Evolutionary conservation across 148 eudicot genomes (phyloP).

Genomic region (Arctostaphylos glauca): DNA sequence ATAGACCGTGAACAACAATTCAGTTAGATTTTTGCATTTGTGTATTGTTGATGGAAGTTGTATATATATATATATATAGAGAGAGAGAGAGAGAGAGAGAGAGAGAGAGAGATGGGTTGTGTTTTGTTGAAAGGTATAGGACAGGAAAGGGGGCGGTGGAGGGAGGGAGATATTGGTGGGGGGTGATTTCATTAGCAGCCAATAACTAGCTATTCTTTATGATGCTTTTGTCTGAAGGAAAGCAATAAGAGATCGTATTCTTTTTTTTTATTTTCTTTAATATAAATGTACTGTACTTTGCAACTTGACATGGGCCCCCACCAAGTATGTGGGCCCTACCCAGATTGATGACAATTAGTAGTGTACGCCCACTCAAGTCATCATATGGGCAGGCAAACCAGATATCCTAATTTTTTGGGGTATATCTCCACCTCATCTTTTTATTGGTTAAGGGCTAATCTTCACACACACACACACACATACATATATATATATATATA

Average conservation of each 20-base stretch:
- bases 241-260: conserved; percentile 7
- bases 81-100: too few species aligned
- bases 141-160: conserved; percentile 13
- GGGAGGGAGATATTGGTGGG: conserved; percentile 15
- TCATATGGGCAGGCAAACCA: conserved; percentile 18
- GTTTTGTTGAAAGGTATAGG: background rate
- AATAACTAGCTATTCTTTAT: conserved; percentile 10
- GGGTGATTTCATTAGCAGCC: conserved; percentile 29
- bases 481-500: too few species aligned
- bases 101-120: too few species aligned
- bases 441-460: background rate
- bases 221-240: conserved; percentile 22
- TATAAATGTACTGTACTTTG: background rate
- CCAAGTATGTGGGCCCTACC: conserved; percentile 8
- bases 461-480: background rate
- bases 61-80: too few species aligned
- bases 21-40: too few species aligned
- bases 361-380: conserved; percentile 14
- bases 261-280: background rate
- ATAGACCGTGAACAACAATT: too few species aligned
- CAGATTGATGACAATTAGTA: background rate
- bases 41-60: too few species aligned
- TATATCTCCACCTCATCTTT: background rate
- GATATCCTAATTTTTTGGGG: conserved; percentile 11
- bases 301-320: conserved; percentile 27